phyloP scores from a whole-genome alignment of 2,329 filamentous ascomycete species.

The Ramularia collo-cygni region DNA sequence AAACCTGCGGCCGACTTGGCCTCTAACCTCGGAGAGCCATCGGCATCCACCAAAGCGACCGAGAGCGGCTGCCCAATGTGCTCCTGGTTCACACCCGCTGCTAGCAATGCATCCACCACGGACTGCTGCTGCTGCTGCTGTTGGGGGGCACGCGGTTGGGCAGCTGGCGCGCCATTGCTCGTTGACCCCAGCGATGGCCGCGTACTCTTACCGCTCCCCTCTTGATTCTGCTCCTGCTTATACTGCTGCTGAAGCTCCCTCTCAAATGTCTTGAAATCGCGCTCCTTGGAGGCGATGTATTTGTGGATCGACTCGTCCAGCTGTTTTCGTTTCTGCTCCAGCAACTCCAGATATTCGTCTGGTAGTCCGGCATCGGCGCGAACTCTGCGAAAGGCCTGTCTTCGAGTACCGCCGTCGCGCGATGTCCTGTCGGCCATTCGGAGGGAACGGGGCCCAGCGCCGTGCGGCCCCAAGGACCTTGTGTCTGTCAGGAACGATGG shows the following conservation, averaged over 20 bases:
- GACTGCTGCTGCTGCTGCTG: conserved; percentile 10
- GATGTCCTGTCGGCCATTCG: conserved; percentile 17
- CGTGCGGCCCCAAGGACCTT: no score
- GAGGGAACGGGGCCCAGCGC: no score
- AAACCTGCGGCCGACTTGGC: conserved; percentile 17
- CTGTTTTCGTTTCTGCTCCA: conserved; percentile 32
- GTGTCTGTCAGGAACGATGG: no score
- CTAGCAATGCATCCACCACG: conserved; percentile 20
- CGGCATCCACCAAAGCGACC: conserved; percentile 12
- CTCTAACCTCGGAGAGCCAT: conserved; percentile 9
- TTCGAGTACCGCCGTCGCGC: conserved; percentile 14
- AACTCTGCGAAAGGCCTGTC: conserved; percentile 16
- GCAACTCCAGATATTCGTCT: conserved; percentile 25
- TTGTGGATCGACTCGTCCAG: conserved; percentile 34
- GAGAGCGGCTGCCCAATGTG: conserved; percentile 16
- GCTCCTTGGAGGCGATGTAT: conserved; percentile 33
- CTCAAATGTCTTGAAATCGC: conserved; percentile 32
- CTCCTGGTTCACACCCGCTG: conserved; percentile 16
- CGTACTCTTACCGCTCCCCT: no score
- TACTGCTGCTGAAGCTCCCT: conserved; percentile 25
- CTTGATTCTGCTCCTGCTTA: conserved; percentile 4
- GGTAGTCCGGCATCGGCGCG: conserved; percentile 22
- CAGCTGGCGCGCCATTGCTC: conserved; percentile 6
- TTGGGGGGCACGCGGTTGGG: conserved; percentile 2
- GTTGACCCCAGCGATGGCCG: no score